Base-by-base conservation (phyloP, 2,329 filamentous ascomycete genomes). In the Cordyceps fumosorosea region DNA sequence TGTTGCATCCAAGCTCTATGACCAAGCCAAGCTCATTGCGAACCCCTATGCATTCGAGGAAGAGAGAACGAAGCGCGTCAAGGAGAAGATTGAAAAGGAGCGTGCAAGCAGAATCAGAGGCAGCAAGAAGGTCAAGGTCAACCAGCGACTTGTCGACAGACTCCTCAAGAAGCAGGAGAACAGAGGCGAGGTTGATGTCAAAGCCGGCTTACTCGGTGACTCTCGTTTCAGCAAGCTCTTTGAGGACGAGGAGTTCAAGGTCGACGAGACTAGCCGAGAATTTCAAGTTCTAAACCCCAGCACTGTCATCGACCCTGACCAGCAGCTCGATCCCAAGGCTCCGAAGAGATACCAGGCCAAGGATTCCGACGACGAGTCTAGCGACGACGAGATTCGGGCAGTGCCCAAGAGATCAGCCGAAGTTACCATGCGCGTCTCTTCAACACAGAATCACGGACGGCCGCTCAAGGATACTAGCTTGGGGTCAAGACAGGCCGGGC, bases 91-190 rank as follows among this genome's bases (percentile, higher is more conserved):
- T 66, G 91, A 96, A 71, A 96, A 97, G 78, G 93, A 98, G 76
- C 87, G 95, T n/a, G 91, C 95, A 71, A 96, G 88, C 73, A 85
- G 95, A 67, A 98, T 99, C 70, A 86, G 95, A 68, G 93, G 93
- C 66, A 91, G 88, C 76, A 97, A 96, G 80, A 97, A 96, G 81
- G 89, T 96, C 80, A 98, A 97, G 81, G 92, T 99, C 78, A 99
- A 99, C 74, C 86, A 92, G 71, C 88, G 84, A 66, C 75, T 90
- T 66, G 89, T 89, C 64, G 89, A 93, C 71, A 91, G 89, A 73
- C 84, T 84, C 67, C 86, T 85, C 78, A 84, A 85, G 71, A 83
- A 82, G 66, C 84, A 85, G 69, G 85, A 86, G 69, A 84, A 81
- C 71, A 80, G 84, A 69, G 80, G 79, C 40, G 78, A 80, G 62